Base-by-base conservation (phyloP, 306 rosid genomes). In the Begonia masoniana region DNA sequence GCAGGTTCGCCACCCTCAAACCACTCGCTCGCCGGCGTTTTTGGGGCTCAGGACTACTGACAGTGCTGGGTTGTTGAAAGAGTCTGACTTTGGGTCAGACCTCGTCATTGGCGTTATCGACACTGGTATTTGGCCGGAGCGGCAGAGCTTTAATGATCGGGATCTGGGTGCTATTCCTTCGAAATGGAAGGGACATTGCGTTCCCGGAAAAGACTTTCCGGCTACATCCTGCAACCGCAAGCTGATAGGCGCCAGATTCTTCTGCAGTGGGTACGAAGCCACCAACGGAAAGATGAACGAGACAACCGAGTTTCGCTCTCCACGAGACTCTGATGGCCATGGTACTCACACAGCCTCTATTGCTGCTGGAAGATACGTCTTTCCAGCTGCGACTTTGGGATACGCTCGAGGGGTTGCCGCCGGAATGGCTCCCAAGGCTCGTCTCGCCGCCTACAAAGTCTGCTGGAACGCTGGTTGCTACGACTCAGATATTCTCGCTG, bases 351-450 rank as follows among this genome's bases (percentile, higher is more conserved):
- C 96, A 0, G 88, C 95, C 17, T 88, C 95, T 1, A 88, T 88
- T 46, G 85, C 96, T 13, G 88, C 85, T 52, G 96, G 95, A 0
- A 64, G 96, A 8, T 88, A 84, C 50, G 96, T 84, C 3, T 75
- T 78, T 10, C 79, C 84, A 8, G 96, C 95, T 4, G 79, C 92
- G 0, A 79, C 86, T 3, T 61, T 88, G 7, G 95, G 96, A 0
- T 88, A 79, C 47, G 95, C 96, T 0, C 66, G 66, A 0, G 95
- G 96, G 0, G 71, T 75, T 21, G 96, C 95, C 0, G 83, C 95
- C 2, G 96, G 95, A 3, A 88, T 88, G 92, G 96, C 96, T 11
- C 96, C 96, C 10, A 88, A 88, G 16, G 95, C 95, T 1, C 71
- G 95, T 3, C 75, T 88, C 9, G 95, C 96, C 0, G 77, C 79